Conservation (phyloP, 1,284 basidiomycete genomes). For the Ganoderma boninense region DNA sequence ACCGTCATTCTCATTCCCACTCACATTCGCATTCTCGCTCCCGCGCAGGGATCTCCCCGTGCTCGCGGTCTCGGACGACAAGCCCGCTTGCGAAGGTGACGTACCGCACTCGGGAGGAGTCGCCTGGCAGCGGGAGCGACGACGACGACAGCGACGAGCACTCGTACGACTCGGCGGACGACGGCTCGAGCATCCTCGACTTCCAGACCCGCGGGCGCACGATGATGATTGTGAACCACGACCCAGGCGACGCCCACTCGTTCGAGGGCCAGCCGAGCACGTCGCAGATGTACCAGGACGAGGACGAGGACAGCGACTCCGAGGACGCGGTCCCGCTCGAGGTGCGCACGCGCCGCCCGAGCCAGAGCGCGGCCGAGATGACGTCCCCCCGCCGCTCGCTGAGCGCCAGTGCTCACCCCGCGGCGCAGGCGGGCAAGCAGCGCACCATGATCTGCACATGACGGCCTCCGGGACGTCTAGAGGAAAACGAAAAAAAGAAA, state of each 20-base stretch:
- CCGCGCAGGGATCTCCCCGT: constrained; percentile 5
- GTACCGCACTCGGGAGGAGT: constrained; percentile 35
- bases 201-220: constrained; percentile 22
- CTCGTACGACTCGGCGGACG: constrained; percentile 31
- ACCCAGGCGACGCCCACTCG: constrained; percentile 22
- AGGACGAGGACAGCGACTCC: constrained; percentile 43
- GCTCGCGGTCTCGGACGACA: constrained; percentile 42
- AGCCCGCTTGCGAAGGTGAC: constrained; percentile 51
- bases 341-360: constrained; percentile 41
- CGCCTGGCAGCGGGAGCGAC: constrained; percentile 33
- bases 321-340: constrained; percentile 41
- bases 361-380: constrained; percentile 35
- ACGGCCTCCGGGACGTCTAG: neutral
- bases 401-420: constrained; percentile 24
- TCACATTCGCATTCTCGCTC: neutral
- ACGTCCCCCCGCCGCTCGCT: constrained; percentile 33
- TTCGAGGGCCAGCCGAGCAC: constrained; percentile 40
- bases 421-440: constrained; percentile 24
- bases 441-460: constrained; percentile 38
- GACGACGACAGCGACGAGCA: constrained; percentile 19
- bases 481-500: neutral
- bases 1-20: neutral
- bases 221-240: constrained; percentile 21
- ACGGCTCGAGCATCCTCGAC: constrained; percentile 31
- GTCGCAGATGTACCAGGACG: constrained; percentile 46